Evolutionary conservation across 768 basidiomycete species (phyloP).

Genomic region (Xerocomellus chrysenteron): DNA sequence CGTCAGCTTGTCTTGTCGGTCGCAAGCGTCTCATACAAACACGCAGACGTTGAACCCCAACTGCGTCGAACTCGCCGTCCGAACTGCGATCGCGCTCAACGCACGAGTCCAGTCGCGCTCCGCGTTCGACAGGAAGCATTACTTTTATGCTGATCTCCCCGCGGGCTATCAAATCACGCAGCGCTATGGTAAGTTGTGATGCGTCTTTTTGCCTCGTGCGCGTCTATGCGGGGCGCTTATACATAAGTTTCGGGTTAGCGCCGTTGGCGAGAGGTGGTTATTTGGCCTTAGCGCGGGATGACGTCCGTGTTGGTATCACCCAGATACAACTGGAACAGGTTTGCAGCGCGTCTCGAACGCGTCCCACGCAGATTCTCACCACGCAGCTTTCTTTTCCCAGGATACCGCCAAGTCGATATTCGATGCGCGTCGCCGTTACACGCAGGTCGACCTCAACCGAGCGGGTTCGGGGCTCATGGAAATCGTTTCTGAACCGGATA

Average conservation of each 20-base stretch:
- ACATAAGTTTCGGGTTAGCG: constrained; percentile 41
- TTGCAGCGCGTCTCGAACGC: constrained; percentile 10
- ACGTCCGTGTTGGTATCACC: constrained; percentile 69
- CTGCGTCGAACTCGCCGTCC: constrained; percentile 76
- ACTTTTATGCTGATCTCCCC: constrained; percentile 95
- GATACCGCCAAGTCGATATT: constrained; percentile 89
- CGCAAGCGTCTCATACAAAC: neutral
- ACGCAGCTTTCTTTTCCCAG: constrained; percentile 36
- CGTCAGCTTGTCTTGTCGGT: neutral
- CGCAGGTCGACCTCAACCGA: constrained; percentile 84
- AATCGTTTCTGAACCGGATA: constrained; percentile 92
- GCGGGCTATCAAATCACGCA: constrained; percentile 97
- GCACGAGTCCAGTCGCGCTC: constrained; percentile 65
- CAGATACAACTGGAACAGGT: constrained; percentile 98
- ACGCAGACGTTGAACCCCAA: constrained; percentile 49
- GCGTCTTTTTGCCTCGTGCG: neutral
- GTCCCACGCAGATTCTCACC: neutral
- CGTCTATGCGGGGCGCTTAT: constrained; percentile 38
- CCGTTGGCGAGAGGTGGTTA: constrained; percentile 74
- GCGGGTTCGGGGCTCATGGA: constrained; percentile 91
- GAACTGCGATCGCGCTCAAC: constrained; percentile 77
- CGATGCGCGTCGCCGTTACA: constrained; percentile 47
- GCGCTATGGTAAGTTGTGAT: constrained; percentile 64
- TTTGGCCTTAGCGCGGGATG: constrained; percentile 44
- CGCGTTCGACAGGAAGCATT: constrained; percentile 95